phyloP scores from a whole-genome alignment of 352 stramenopile species.

The Thraustochytrium striatum region DNA sequence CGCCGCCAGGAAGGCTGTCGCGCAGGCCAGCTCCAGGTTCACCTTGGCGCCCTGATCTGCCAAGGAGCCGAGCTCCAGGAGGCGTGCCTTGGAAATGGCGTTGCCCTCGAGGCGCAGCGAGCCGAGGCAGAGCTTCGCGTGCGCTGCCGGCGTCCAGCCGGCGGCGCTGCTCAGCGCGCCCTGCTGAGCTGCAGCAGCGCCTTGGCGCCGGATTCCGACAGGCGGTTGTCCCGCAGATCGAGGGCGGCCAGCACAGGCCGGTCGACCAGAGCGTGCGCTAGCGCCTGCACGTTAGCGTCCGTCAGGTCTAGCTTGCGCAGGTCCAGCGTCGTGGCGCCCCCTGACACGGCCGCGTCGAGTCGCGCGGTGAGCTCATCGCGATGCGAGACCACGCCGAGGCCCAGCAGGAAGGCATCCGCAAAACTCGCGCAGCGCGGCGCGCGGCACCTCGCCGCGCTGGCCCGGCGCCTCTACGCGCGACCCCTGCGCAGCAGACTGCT shows the following conservation, averaged over 20 bases:
- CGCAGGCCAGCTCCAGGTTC: constrained; percentile 15
- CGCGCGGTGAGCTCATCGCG: neutral
- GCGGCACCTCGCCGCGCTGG: neutral
- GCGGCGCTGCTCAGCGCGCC: neutral
- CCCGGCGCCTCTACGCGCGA: neutral
- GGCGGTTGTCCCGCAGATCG: constrained; percentile 33
- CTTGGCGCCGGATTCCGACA: constrained; percentile 3
- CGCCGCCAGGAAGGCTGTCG: constrained; percentile 16
- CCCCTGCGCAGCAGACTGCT: neutral
- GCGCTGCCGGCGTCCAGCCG: neutral
- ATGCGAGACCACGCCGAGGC: neutral
- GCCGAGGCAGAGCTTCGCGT: neutral
- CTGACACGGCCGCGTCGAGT: neutral
- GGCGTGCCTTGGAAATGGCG: neutral
- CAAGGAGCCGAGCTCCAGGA: neutral
- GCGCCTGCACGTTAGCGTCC: constrained; percentile 2
- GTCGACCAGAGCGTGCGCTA: neutral
- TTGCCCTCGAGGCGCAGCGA: constrained; percentile 1
- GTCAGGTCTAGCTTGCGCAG: constrained; percentile 11
- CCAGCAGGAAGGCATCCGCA: neutral
- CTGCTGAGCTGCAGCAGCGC: neutral
- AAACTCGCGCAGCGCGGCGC: neutral
- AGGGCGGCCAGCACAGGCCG: neutral
- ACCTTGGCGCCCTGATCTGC: neutral
- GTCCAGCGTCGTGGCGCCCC: neutral